These are phyloP conservation scores for Diospyros kaki DNA, from an alignment of 148 eudicot species.

Conservation along the genomic window DNA sequence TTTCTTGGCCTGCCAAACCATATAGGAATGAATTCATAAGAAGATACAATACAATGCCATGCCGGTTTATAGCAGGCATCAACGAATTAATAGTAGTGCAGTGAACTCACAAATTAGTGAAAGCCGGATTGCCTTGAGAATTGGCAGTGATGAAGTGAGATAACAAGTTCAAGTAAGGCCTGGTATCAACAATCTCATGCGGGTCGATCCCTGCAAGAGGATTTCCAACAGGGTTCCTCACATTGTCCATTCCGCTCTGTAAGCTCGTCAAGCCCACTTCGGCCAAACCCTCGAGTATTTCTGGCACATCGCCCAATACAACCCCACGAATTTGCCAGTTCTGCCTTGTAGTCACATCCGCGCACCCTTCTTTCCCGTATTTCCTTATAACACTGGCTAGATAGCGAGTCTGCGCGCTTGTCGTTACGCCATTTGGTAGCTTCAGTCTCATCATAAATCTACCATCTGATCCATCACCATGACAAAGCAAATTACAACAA, in stretches of 20 bases:
- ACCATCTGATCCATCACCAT: conserved; percentile 56
- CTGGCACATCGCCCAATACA: conserved; percentile 81
- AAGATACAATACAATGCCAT: no score
- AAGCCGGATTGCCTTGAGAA: conserved; percentile 60
- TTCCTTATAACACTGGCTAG: conserved; percentile 80
- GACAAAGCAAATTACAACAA: neutral
- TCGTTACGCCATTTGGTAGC: conserved; percentile 97
- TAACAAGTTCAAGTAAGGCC: conserved; percentile 67
- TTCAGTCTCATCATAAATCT: conserved; percentile 98
- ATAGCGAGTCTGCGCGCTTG: conserved; percentile 85
- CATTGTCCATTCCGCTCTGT: conserved; percentile 99
- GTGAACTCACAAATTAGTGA: conserved; percentile 74
- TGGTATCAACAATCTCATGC: conserved; percentile 79
- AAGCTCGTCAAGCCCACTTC: conserved; percentile 83
- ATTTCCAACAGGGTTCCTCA: conserved; percentile 90
- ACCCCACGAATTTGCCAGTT: conserved; percentile 99
- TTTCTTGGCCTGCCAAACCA: conserved; percentile 72
- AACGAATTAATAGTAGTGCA: no score
- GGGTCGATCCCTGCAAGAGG: conserved; percentile 97
- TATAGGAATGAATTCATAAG: no score
- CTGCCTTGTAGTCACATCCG: conserved; percentile 93
- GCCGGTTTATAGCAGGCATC: no score
- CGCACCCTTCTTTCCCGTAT: conserved; percentile 91
- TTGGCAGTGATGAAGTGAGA: conserved; percentile 82
- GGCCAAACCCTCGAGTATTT: conserved; percentile 69